Percentiles rank a stretch among this genome's conserved stretches.
These are phyloP conservation scores for Circinella minor DNA, from an alignment of 371 early-diverging fungal genomes.

Conservation along the genomic window DNA sequence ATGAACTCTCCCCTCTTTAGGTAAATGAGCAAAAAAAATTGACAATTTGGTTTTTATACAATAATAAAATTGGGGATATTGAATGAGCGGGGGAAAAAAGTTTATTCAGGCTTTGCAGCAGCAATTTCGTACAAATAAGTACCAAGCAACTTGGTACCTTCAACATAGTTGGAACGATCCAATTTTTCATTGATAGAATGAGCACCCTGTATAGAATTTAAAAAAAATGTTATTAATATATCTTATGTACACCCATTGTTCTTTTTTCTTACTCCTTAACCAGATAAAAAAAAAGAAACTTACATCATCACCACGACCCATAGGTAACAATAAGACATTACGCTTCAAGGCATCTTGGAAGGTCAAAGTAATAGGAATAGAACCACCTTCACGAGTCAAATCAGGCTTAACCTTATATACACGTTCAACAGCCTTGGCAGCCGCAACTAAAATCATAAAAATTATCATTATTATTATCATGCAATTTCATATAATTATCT, in stretches of 20 bases:
- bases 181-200: slow-evolving; percentile 98
- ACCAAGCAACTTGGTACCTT: slow-evolving; percentile 93
- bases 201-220: slow-evolving; percentile 69
- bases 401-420: slow-evolving; percentile 93
- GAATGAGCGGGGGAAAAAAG: too few relatives aligned
- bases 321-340: slow-evolving; percentile 91
- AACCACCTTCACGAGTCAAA: slow-evolving; percentile 96
- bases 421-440: slow-evolving; percentile 78
- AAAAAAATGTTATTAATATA: not conserved
- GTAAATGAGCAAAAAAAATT: too few relatives aligned
- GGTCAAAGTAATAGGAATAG: slow-evolving; percentile 97
- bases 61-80: too few relatives aligned
- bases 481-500: too few relatives aligned
- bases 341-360: slow-evolving; percentile 94
- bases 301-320: slow-evolving; percentile 89
- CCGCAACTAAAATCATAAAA: not conserved
- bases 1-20: too few relatives aligned
- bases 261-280: not conserved
- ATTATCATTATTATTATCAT: not conserved
- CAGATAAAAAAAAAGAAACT: slow-evolving; percentile 22
- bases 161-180: slow-evolving; percentile 89
- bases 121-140: slow-evolving; percentile 90
- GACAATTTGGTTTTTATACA: too few relatives aligned
- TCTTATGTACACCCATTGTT: not conserved
- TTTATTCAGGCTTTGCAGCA: slow-evolving; percentile 15